A percentile compares a stretch with the other conserved stretches of the same genome.
These are phyloP conservation scores for Podaxis rugospora DNA, from an alignment of 768 basidiomycete genomes.

Conservation along the genomic window DNA sequence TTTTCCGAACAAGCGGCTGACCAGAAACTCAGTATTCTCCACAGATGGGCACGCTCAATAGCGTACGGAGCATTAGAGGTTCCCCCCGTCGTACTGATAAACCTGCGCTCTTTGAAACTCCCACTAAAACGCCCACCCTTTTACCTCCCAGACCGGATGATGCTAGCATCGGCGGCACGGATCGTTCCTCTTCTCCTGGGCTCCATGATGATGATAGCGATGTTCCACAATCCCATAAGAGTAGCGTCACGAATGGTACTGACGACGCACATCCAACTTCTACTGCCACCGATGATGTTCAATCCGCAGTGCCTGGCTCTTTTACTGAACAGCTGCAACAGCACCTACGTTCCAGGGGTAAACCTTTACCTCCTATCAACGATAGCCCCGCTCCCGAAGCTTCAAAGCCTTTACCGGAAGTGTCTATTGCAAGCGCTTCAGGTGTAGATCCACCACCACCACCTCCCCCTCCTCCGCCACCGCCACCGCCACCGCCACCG, in stretches of 20 bases:
- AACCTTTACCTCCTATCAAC: slow-evolving; percentile 33
- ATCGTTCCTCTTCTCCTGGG: slow-evolving; percentile 39
- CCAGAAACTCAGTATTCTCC: slow-evolving; percentile 52
- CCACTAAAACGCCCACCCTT: slow-evolving; percentile 37
- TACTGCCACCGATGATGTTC: slow-evolving; percentile 32
- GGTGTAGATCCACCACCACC: slow-evolving; percentile 26
- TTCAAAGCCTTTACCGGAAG: slow-evolving; percentile 17
- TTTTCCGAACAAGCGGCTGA: slow-evolving; percentile 2
- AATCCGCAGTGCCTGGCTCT: slow-evolving; percentile 39
- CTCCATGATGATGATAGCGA: slow-evolving; percentile 53
- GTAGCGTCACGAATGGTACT: slow-evolving; percentile 35
- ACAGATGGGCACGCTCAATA: slow-evolving; percentile 53
- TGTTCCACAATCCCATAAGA: slow-evolving; percentile 43
- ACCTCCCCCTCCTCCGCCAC: slow-evolving; percentile 31
- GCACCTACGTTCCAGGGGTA: slow-evolving; percentile 49
- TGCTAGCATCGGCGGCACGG: slow-evolving; percentile 28
- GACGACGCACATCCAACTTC: slow-evolving; percentile 58
- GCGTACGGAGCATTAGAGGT: slow-evolving; percentile 63
- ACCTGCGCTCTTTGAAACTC: slow-evolving; percentile 35
- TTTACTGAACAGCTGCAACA: slow-evolving; percentile 61
- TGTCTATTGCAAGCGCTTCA: slow-evolving; percentile 10
- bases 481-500: slow-evolving; percentile 32
- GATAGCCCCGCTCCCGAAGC: slow-evolving; percentile 25
- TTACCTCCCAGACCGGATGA: slow-evolving; percentile 42
- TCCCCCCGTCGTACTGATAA: slow-evolving; percentile 60